Evolutionary conservation across 164 flowering plant genomes (phyloP).

Genomic region (Magnolia officinalis): DNA sequence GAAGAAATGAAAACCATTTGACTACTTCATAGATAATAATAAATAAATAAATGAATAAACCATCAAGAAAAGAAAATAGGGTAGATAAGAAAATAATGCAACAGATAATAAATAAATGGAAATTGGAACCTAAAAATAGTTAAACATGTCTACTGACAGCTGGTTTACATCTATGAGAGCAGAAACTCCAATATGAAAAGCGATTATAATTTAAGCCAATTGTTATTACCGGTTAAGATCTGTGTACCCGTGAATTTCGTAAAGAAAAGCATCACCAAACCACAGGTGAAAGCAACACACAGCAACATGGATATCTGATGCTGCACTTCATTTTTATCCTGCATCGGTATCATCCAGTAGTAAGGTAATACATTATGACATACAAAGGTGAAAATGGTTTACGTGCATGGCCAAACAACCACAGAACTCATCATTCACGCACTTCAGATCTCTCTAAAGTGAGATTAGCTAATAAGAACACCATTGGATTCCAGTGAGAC

Average conservation of each 20-base stretch:
- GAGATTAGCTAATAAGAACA: not conserved
- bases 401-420: not conserved
- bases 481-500: not conserved
- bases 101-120: too few relatives aligned
- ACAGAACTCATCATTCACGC: not conserved
- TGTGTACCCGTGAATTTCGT: conserved; percentile 62
- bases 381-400: not conserved
- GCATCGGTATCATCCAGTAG: conserved; percentile 20
- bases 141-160: not conserved
- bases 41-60: not conserved
- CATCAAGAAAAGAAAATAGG: not conserved
- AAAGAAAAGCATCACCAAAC: conserved; percentile 67
- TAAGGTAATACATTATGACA: conserved; percentile 5
- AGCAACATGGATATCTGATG: conserved; percentile 85
- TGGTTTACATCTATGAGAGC: not conserved
- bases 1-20: not conserved
- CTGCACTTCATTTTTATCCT: conserved; percentile 81
- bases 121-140: too few relatives aligned
- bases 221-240: conserved; percentile 65
- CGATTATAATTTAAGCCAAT: not conserved
- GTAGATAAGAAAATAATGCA: too few relatives aligned
- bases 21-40: not conserved
- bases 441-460: not conserved
- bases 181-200: not conserved
- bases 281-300: conserved; percentile 73